Evolutionary conservation across 192 early-diverging fungal genomes (phyloP), one percentile per base, ranked within the genome.

Genomic region (Geosiphon pyriformis): DNA sequence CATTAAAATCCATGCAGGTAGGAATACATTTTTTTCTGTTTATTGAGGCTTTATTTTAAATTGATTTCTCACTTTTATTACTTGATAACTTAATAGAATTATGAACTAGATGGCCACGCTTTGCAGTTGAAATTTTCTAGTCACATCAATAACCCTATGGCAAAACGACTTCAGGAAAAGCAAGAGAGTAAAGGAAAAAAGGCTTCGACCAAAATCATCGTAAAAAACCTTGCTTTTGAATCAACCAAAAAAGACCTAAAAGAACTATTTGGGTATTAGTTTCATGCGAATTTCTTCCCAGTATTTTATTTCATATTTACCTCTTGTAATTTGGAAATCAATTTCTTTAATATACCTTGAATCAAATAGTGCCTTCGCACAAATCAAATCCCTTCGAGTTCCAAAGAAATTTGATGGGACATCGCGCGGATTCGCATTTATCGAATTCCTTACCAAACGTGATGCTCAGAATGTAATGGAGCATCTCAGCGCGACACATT

Each of bases 361-460:
- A 31, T 48, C 7, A 15, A 27, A 60, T 64, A 91, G 92, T 35
- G 76, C 93, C 1, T 99, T 92, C 76, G 97, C 94, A 55, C 91
- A 94, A 72, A 75, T 95, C 63, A 99, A 99, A 73, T 90, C 94
- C 4, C 86, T 99, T 53, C 88, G 97, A 34, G 70, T 99, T 59
- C 97, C 97, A 34, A 90, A 88, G 62, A 99, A 99, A 73, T 90
- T 94, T 72, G 86, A 90, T 47, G 93, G 94, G 8, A 84, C 87
- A 11, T 94, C 95, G 66, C 94, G 97, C 52, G 97, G 97, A 71
- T 99, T 99, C 78, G 92, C 92, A 51, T 99, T 99, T 82, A 85
- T 96, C 65, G 97, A 99, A 72, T 97, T 96, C 74, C 78, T 96
- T 60, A 99, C 97, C 6, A 89, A 90, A 69, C 92, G 95, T 71